Conservation (phyloP, 2,329 filamentous ascomycete genomes). For the Sarocladiaceae sp. region DNA sequence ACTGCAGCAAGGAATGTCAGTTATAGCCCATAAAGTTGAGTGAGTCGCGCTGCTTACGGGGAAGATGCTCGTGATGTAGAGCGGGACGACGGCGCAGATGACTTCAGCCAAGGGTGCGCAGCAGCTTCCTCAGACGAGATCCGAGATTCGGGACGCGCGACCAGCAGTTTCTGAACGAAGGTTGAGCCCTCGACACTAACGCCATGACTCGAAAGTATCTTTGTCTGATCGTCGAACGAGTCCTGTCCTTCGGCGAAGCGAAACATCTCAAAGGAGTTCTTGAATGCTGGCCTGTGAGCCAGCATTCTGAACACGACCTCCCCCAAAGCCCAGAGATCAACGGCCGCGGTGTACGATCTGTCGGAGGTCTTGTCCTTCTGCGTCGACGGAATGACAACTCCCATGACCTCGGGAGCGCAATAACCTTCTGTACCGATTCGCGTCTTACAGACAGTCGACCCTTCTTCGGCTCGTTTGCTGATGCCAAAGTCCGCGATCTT, state of each 20-base stretch:
- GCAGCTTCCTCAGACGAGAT: neutral
- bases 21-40: too few relatives aligned
- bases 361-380: neutral
- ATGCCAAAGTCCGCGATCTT: slow-evolving; percentile 15
- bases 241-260: slow-evolving; percentile 3
- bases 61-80: slow-evolving; percentile 1
- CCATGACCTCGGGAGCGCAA: slow-evolving; percentile 1
- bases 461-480: neutral
- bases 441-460: neutral
- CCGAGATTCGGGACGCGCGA: neutral
- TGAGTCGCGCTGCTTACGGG: neutral
- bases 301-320: slow-evolving; percentile 3
- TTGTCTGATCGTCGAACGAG: neutral
- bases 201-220: neutral
- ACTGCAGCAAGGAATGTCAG: neutral
- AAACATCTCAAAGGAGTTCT: neutral
- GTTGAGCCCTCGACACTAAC: neutral
- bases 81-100: neutral
- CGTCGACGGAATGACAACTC: neutral
- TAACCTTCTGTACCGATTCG: neutral
- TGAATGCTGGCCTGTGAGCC: neutral
- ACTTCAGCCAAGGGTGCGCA: neutral
- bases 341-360: neutral
- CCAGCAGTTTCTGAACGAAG: neutral
- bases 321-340: slow-evolving; percentile 2